These are phyloP conservation scores for Diutina mesorugosa DNA, from an alignment of 1,139 yeast species.

Conservation along the genomic window DNA sequence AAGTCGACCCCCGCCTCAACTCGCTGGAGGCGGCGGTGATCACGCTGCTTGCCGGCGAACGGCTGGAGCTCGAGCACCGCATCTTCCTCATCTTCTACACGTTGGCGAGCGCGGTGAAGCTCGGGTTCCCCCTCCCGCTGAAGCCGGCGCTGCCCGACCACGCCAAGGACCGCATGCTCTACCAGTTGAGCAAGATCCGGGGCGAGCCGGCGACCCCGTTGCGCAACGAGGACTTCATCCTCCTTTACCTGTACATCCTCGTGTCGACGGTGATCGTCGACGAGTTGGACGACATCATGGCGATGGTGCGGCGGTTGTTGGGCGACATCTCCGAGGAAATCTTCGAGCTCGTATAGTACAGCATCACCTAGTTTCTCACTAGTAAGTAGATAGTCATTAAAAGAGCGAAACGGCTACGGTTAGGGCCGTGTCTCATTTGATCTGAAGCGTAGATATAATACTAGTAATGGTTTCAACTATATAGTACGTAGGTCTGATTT, in stretches of 20 bases:
- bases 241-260: slow-evolving; percentile 61
- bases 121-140: slow-evolving; percentile 67
- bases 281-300: slow-evolving; percentile 48
- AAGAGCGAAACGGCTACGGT: too few relatives aligned
- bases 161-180: slow-evolving; percentile 58
- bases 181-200: slow-evolving; percentile 45
- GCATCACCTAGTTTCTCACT: too few relatives aligned
- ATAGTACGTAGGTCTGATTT: too few relatives aligned
- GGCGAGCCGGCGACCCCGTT: slow-evolving; percentile 12
- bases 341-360: slow-evolving; percentile 20
- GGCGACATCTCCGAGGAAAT: slow-evolving; percentile 52
- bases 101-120: slow-evolving; percentile 62
- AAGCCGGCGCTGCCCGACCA: slow-evolving; percentile 71
- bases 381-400: too few relatives aligned
- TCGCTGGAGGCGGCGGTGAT: slow-evolving; percentile 44
- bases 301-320: slow-evolving; percentile 39
- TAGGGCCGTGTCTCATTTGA: too few relatives aligned
- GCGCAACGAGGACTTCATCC: slow-evolving; percentile 57
- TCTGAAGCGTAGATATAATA: too few relatives aligned
- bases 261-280: slow-evolving; percentile 58
- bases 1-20: slow-evolving; percentile 44
- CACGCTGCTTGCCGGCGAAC: slow-evolving; percentile 40
- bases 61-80: slow-evolving; percentile 58
- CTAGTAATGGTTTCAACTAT: too few relatives aligned
- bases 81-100: slow-evolving; percentile 65